Base-by-base conservation (phyloP, 2,329 filamentous ascomycete species). In the Teratosphaeriaceae sp. region DNA sequence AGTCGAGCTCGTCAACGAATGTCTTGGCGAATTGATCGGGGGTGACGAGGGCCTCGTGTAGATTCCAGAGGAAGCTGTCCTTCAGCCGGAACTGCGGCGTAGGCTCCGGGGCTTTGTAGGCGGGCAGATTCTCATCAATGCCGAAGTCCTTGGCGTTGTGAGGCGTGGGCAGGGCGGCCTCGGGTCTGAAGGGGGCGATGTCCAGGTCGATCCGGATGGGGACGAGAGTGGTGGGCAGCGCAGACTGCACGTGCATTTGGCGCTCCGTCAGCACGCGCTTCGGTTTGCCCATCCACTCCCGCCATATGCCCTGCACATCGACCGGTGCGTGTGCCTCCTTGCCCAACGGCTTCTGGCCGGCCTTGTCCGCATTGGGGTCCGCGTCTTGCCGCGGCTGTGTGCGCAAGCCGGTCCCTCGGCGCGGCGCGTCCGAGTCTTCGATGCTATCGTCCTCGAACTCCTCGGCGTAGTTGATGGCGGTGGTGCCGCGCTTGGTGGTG, bases 201-300 rank as follows among this genome's bases (percentile, higher is more conserved):
- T 97, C 90, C 62, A 97, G 75, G 61, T 98, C 92, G 65, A 98
- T 94, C 46, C 90, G 86, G 57, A 98, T 96, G 15, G 92, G 92
- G 46, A 98, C 90, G 41, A 97, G 74, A 1, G 88, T 95, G 39
- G 94, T 76, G 3, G 92, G 92, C 26, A 98, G 76, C 38, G 80
- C 80, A 26, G 87, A 82, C 61, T 82, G 80, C 20, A 76, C 73
- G 52, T 80, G 71, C 43, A 78, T 68, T 58, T 84, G 80, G 53
- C 75, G 72, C 53, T 80, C 77, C 39, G 78, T 78, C 47, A 62
- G 45, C 8, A 61, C 64, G 39, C 69, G 64, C 55, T 72, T 73
- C 9, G 70, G 71, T 66, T 90, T 88, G 47, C 85, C 80, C 79
- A 96, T 94, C 89, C 90, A 97, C 55, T 96, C 89, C 60, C 90